These are phyloP conservation scores for Ustulina deusta DNA, from an alignment of 2,329 filamentous ascomycete genomes.

Conservation along the genomic window DNA sequence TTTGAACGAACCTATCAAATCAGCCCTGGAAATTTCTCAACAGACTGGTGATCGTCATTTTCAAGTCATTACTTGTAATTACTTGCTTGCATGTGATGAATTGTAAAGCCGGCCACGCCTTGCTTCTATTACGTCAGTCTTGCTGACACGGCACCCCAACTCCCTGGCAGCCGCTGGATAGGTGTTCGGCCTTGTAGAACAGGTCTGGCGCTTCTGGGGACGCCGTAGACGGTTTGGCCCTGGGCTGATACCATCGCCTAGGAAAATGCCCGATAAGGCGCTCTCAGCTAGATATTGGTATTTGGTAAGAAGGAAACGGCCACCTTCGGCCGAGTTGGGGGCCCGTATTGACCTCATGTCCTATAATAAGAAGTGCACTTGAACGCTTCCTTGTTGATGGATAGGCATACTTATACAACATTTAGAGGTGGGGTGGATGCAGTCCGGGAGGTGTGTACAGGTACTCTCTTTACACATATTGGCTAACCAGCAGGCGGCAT, in stretches of 20 bases:
- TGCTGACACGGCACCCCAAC: background rate
- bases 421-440: background rate
- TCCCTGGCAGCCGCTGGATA: background rate
- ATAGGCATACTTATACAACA: conserved; percentile 5
- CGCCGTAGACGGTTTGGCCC: background rate
- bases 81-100: background rate
- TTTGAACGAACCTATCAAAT: conserved; percentile 4
- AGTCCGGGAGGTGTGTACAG: conserved; percentile 1
- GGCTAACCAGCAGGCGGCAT: conserved; percentile 10
- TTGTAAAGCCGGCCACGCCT: background rate
- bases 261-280: background rate
- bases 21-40: background rate
- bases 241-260: background rate
- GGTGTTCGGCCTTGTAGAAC: background rate
- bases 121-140: background rate
- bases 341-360: conserved; percentile 11
- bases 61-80: background rate
- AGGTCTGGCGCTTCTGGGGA: background rate
- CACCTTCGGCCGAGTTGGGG: conserved; percentile 5
- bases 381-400: conserved; percentile 7
- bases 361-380: conserved; percentile 24
- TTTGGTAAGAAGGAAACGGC: background rate
- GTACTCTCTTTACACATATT: background rate
- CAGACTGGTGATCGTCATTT: background rate
- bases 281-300: background rate